Conservation (phyloP, 805 yeast genomes). For the Ogataea ganodermae region DNA sequence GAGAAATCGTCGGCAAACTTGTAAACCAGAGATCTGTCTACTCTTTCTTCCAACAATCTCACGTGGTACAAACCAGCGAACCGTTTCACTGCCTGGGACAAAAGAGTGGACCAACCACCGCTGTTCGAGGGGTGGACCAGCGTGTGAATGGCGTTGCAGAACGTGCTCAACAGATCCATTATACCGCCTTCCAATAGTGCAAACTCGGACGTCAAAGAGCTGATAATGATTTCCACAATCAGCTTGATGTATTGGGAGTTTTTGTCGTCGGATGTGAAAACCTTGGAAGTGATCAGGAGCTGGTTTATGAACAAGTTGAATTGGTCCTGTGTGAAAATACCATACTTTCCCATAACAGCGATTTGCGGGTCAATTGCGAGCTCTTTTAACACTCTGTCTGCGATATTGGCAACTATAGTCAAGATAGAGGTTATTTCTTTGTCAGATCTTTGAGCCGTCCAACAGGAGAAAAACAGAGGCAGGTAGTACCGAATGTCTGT, state of each 20-base stretch:
- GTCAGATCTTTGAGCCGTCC: constrained; percentile 57
- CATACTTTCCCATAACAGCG: constrained; percentile 50
- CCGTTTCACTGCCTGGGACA: constrained; percentile 65
- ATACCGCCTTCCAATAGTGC: constrained; percentile 46
- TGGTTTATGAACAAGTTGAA: constrained; percentile 60
- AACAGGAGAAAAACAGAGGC: constrained; percentile 68
- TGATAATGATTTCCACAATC: constrained; percentile 51
- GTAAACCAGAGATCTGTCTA: constrained; percentile 31
- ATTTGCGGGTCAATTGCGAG: constrained; percentile 34
- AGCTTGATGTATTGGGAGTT: constrained; percentile 29
- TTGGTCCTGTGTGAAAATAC: constrained; percentile 66
- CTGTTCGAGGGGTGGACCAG: constrained; percentile 89
- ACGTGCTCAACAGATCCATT: constrained; percentile 51
- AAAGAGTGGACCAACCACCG: constrained; percentile 83
- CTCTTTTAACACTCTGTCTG: constrained; percentile 47
- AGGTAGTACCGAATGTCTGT: constrained; percentile 48
- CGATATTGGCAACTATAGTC: constrained; percentile 61
- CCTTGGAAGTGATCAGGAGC: constrained; percentile 36
- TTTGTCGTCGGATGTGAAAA: constrained; percentile 26
- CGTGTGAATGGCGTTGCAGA: constrained; percentile 72
- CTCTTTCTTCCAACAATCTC: constrained; percentile 53
- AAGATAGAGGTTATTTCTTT: constrained; percentile 62
- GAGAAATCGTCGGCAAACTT: constrained; percentile 27
- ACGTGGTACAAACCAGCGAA: constrained; percentile 62
- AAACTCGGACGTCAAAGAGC: constrained; percentile 57